Conservation (phyloP, 2,329 filamentous ascomycete genomes). For the Phaeosphaeriaceae sp. region DNA sequence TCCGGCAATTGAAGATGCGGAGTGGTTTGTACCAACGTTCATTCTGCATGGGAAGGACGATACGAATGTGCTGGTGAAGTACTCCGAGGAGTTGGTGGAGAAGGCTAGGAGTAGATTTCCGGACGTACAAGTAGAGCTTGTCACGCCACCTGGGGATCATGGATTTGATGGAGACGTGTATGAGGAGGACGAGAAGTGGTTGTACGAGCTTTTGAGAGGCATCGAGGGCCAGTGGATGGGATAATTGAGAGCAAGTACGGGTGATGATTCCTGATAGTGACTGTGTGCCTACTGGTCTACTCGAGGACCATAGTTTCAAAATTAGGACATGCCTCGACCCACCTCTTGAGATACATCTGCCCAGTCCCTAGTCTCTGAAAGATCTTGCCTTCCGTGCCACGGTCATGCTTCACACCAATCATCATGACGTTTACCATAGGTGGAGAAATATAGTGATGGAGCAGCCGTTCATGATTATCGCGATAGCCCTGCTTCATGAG, state of each 20-base stretch:
- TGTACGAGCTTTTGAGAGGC: constrained; percentile 32
- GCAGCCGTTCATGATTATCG: neutral
- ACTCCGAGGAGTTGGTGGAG: constrained; percentile 32
- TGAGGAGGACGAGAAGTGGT: constrained; percentile 37
- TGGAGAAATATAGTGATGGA: neutral
- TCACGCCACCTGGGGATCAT: constrained; percentile 32
- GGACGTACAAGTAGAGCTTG: constrained; percentile 22
- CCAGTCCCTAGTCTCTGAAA: neutral
- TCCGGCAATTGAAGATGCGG: constrained; percentile 27
- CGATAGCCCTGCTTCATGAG: neutral
- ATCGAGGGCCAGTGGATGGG: constrained; percentile 35
- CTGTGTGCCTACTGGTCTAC: too few relatives aligned
- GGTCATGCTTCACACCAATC: neutral
- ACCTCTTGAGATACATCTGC: neutral
- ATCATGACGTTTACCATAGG: neutral
- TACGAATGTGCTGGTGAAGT: constrained; percentile 32
- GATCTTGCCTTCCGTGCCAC: neutral
- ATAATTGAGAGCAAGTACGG: neutral
- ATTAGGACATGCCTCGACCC: neutral
- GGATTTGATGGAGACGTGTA: constrained; percentile 37
- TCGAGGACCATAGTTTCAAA: neutral
- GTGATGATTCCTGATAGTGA: too few relatives aligned
- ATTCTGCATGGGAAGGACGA: constrained; percentile 42
- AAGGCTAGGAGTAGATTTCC: constrained; percentile 24
- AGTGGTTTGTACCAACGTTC: constrained; percentile 33